Base-by-base conservation (phyloP, 129 eudicot genomes). In the Deinandra increscens region DNA sequence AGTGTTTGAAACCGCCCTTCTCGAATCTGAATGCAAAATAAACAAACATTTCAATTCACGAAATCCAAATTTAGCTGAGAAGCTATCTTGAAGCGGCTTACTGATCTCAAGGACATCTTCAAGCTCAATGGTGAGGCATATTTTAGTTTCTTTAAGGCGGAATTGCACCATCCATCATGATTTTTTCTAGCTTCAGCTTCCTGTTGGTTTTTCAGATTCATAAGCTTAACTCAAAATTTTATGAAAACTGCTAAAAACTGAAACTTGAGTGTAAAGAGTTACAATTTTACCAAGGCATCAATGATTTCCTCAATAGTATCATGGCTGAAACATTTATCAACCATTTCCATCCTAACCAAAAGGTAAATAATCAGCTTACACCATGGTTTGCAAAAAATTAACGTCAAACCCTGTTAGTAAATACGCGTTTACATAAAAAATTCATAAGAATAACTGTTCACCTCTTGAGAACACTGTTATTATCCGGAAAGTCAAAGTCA, bases 1-100 rank as follows among this genome's bases (percentile, higher is more conserved):
- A 87, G 81, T 18, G 96, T 81, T 69, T 91, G 91, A 80, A 72
- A 73, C 69, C 97, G 81, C 60, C 97, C 96, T 85, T 91, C 97
- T 31, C 96, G 81, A 72, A 91, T 91, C 96, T 91, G 70, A 68
- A 65, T 33, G 48, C 20, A 29, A 36, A 60, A 77, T 12, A 1
- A 75, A 41, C 9, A 31, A 23, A 42, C 0, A 26, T 34, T 4
- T 20, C 7, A 55, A n/a, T 64, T 53, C 3, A 41, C 46, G 65
- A 31, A 37, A 60, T 64, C 31, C 9, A 56, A 44, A 23, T 0
- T 18, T 1, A 42, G 56, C 37, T 5, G 2, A 60, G 22, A 60
- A 2, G 48, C n/a, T 37, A 36, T 41, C 33, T 71, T 44, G 33
- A 45, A 60, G 9, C 9, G 46, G 84, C 90, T 73, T 78, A 88